Conservation (phyloP, 2,329 filamentous ascomycete genomes). For the Hypomyces rosellus region DNA sequence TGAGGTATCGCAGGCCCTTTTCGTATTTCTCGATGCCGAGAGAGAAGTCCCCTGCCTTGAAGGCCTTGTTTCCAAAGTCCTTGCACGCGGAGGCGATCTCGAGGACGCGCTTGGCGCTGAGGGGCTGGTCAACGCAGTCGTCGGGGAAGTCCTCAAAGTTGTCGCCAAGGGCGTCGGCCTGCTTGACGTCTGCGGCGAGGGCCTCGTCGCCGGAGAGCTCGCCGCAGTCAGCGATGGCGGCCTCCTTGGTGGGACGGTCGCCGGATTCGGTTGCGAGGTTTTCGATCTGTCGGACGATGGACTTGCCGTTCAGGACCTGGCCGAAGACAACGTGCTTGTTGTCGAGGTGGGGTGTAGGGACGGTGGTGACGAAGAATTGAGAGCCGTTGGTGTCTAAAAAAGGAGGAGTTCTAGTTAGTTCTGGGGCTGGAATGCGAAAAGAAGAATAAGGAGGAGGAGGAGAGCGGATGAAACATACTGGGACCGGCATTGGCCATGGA, state of each 20-base stretch:
- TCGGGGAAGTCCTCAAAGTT: conserved; percentile 94
- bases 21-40: conserved; percentile 86
- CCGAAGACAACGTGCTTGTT: conserved; percentile 97
- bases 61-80: conserved; percentile 85
- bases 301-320: conserved; percentile 88
- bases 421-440: not conserved
- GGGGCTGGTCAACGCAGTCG: conserved; percentile 59
- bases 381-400: conserved; percentile 81
- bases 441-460: too few relatives aligned
- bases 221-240: conserved; percentile 75
- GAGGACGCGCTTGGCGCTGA: conserved; percentile 62
- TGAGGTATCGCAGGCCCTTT: conserved; percentile 84
- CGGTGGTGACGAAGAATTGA: conserved; percentile 97
- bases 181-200: conserved; percentile 58
- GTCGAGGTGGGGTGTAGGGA: conserved; percentile 89
- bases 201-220: conserved; percentile 70
- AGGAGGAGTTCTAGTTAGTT: not conserved
- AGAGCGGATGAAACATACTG: conserved; percentile 45
- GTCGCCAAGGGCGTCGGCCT: conserved; percentile 77
- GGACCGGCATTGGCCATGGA: conserved; percentile 98
- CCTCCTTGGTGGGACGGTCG: conserved; percentile 73
- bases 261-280: conserved; percentile 65
- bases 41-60: conserved; percentile 68
- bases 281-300: conserved; percentile 82
- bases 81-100: conserved; percentile 82